A percentile compares a stretch with the other conserved stretches of the same genome.
Conservation (phyloP, 2,329 filamentous ascomycete genomes). For the Sporothrix protearum region DNA sequence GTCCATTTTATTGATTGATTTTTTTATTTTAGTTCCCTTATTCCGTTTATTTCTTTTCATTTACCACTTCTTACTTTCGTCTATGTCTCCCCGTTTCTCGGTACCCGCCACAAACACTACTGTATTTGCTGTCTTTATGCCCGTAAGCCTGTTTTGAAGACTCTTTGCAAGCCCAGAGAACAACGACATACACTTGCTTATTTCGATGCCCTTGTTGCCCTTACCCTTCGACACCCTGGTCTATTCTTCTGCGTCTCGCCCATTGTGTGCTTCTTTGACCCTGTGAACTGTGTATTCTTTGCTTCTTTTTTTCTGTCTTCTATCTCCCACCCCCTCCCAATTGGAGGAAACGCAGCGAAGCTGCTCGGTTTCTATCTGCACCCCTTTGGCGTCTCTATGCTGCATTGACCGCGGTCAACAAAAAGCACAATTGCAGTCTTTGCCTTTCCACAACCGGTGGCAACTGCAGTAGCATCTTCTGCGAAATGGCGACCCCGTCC, state of each 20-base stretch:
- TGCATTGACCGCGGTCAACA: background rate
- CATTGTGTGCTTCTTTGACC: background rate
- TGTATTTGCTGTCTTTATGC: background rate
- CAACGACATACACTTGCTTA: background rate
- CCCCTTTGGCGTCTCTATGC: background rate
- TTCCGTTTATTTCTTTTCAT: slow-evolving; percentile 11
- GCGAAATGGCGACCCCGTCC: slow-evolving; percentile 1
- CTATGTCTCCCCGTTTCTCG: slow-evolving; percentile 15
- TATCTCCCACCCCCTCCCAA: background rate
- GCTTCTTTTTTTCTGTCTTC: background rate
- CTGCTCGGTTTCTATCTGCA: background rate
- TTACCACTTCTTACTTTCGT: slow-evolving; percentile 11
- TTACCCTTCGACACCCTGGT: background rate
- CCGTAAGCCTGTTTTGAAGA: background rate
- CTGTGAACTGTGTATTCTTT: background rate
- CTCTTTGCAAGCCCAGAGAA: background rate
- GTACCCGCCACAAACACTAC: slow-evolving; percentile 10
- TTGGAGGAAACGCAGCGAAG: background rate
- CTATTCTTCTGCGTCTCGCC: background rate
- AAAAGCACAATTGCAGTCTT: background rate
- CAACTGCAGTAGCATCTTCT: background rate
- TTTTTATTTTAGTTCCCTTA: slow-evolving; percentile 11
- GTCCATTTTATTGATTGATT: slow-evolving; percentile 12
- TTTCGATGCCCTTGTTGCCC: slow-evolving; percentile 6
- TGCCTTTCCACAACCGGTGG: background rate